Percentiles rank a stretch among this genome's conserved stretches.
phyloP scores from a whole-genome alignment of 306 rosid species.

The Rubus idaeus region DNA sequence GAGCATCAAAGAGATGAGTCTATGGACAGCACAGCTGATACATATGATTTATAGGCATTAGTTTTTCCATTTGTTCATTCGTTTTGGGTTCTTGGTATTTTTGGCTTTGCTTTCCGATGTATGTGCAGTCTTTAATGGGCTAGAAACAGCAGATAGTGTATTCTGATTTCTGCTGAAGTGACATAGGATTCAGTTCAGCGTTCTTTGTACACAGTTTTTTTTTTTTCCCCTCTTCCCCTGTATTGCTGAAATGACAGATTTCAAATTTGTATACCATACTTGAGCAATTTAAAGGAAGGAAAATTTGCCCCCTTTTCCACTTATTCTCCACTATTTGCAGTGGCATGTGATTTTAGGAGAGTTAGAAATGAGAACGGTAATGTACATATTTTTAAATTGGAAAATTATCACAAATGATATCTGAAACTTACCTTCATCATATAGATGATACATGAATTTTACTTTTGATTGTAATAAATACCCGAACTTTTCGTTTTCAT shows the following conservation, averaged over 20 bases:
- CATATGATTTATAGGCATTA: conserved; percentile 55
- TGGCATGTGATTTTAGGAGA: background rate
- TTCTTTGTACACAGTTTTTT: conserved; percentile 22
- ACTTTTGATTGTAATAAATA: no score
- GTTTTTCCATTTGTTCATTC: conserved; percentile 30
- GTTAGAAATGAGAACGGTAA: no score
- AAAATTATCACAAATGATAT: no score
- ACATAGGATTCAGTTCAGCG: conserved; percentile 28
- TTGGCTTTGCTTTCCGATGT: conserved; percentile 25
- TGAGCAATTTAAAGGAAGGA: conserved; percentile 34
- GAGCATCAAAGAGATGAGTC: conserved; percentile 84
- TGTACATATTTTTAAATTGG: no score
- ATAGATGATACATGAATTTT: no score
- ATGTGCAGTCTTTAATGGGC: conserved; percentile 23
- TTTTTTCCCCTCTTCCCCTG: background rate
- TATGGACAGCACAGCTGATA: conserved; percentile 70
- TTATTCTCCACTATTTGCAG: background rate
- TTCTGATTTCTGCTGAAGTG: conserved; percentile 21
- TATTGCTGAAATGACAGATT: conserved; percentile 29
- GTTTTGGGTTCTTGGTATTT: conserved; percentile 23
- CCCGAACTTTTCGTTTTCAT: no score
- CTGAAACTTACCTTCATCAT: no score
- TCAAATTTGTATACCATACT: conserved; percentile 36
- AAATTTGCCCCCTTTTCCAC: background rate
- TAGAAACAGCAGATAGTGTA: conserved; percentile 11